Evolutionary conservation across 2,329 filamentous ascomycete species (phyloP), one percentile per base, ranked within the genome.

Genomic region (Aspergillus latus): DNA sequence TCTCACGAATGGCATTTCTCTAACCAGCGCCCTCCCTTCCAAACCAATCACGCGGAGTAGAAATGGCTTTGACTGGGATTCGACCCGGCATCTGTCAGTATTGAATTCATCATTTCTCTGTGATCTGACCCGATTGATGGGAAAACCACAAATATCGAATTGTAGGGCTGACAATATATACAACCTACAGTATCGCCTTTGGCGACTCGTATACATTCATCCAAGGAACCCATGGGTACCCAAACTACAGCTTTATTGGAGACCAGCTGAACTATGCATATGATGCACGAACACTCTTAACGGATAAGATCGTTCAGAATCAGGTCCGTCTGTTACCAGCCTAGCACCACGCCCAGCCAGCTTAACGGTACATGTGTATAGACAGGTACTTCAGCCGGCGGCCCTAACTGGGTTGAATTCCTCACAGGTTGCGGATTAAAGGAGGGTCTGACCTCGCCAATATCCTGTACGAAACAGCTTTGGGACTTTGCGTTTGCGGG

Each of bases 401-500:
- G 81, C 0, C 78, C 81, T 0, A 82, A 84, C 54, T 84, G 81
- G 80, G 74, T 82, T 4, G 79, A 84, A 62, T 79, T 75, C 53
- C 69, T 84, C 21, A 84, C 82, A 5, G 66, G 69, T 1, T 84
- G 82, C 62, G 80, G 77, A n/a, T 49, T 78, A 7, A 62, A 77
- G 37, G 65, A 72, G 11, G 78, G 79, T 6, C 63, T 77, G 3
- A 77, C 72, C 8, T 69, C 72, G 2, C 80, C 80, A 2, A 64
- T 66, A 28, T 68, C 69, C 16, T 83, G 82, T 62, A 59, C 72
- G 8, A 72, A 68, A 9, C 78, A 83, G 51, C 71, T 84, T 0
- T 84, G 81, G 81, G 77, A 83, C 54, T 84, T 84, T 62, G 81
- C 81, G 0, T 84, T 82, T 58, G 81, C 78, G 1, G 82, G 82